These are phyloP conservation scores for Aspergillus costaricaensis DNA, from an alignment of 2,329 filamentous ascomycete genomes.

Conservation along the genomic window DNA sequence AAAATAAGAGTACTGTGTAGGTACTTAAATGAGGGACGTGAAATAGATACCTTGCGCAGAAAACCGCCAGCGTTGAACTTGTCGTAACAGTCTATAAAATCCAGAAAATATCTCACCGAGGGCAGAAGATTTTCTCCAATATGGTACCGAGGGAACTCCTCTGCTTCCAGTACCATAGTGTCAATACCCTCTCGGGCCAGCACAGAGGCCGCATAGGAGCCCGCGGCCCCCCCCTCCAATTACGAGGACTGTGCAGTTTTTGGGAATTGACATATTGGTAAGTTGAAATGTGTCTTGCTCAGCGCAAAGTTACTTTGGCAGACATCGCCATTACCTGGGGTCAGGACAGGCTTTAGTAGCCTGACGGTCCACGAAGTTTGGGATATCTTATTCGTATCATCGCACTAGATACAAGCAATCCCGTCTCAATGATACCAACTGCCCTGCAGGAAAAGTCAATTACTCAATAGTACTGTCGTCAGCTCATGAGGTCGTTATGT, in stretches of 20 bases:
- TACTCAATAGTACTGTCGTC: too few relatives aligned
- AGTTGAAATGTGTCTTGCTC: too few relatives aligned
- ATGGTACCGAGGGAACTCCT: constrained; percentile 45
- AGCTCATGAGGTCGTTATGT: too few relatives aligned
- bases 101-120: constrained; percentile 41
- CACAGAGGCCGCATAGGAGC: constrained; percentile 48
- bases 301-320: too few relatives aligned
- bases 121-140: constrained; percentile 37
- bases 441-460: too few relatives aligned
- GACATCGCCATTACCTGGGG: too few relatives aligned
- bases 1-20: too few relatives aligned
- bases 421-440: too few relatives aligned
- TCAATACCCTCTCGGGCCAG: constrained; percentile 51
- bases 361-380: too few relatives aligned
- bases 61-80: constrained; percentile 3
- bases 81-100: constrained; percentile 22
- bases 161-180: constrained; percentile 47
- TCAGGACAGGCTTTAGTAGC: too few relatives aligned
- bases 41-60: neutral
- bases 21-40: neutral
- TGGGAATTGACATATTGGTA: constrained; percentile 22
- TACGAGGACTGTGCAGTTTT: constrained; percentile 39
- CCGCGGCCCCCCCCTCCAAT: constrained; percentile 26
- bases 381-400: too few relatives aligned
- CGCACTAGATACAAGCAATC: too few relatives aligned